These are phyloP conservation scores for Colletotrichum lupini DNA, from an alignment of 2,329 filamentous ascomycete species.

Conservation along the genomic window DNA sequence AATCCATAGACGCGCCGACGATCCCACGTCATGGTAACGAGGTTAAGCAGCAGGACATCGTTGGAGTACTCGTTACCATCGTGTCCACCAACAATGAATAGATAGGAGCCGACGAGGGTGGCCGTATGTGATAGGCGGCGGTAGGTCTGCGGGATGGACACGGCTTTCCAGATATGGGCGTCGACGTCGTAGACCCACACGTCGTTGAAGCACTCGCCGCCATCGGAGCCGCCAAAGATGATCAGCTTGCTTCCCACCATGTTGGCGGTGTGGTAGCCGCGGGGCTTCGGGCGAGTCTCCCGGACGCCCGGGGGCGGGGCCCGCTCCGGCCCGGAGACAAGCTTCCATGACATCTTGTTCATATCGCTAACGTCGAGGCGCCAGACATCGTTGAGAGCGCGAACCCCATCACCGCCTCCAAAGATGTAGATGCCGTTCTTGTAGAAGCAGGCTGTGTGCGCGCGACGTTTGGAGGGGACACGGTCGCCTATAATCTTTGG, in stretches of 20 bases:
- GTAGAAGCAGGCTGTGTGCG: conserved; percentile 78
- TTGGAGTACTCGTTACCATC: conserved; percentile 77
- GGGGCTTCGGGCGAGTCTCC: conserved; percentile 67
- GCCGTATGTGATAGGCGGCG: conserved; percentile 75
- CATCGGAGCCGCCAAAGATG: conserved; percentile 77
- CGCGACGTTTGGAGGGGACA: conserved; percentile 70
- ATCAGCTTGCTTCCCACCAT: conserved; percentile 80
- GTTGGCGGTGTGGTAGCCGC: conserved; percentile 79
- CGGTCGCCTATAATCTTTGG: conserved; percentile 69
- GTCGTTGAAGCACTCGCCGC: conserved; percentile 78
- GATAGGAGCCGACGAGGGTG: conserved; percentile 75
- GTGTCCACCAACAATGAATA: conserved; percentile 77
- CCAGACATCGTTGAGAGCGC: conserved; percentile 78
- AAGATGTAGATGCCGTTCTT: conserved; percentile 80
- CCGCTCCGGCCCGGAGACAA: conserved; percentile 64
- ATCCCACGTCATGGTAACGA: conserved; percentile 82
- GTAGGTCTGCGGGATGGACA: conserved; percentile 69
- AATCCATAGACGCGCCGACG: conserved; percentile 72
- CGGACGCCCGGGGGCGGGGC: conserved; percentile 35
- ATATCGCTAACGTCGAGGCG: conserved; percentile 75
- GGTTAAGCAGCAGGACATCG: conserved; percentile 75
- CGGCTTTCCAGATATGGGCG: conserved; percentile 67
- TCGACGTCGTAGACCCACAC: conserved; percentile 81
- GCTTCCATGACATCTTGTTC: conserved; percentile 75
- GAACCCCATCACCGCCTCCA: conserved; percentile 76